phyloP scores from a whole-genome alignment of 129 eudicot species.

The Silybum marianum region DNA sequence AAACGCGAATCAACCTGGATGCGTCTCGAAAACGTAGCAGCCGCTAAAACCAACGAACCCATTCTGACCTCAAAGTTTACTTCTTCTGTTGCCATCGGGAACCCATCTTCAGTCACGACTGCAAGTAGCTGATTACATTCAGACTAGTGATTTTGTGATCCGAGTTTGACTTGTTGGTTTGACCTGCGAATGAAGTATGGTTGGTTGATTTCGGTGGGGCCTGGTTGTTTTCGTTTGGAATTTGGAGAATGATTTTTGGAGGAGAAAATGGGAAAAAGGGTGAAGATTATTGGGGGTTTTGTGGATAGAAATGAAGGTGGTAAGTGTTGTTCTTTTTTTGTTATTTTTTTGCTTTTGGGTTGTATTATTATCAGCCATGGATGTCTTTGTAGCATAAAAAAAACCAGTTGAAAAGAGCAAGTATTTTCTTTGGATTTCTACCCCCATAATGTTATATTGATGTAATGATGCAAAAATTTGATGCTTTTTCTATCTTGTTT shows the following conservation, averaged over 20 bases:
- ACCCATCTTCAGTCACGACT: constrained; percentile 16
- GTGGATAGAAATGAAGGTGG: constrained; percentile 41
- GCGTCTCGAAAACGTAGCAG: constrained; percentile 51
- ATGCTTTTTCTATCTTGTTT: constrained; percentile 1
- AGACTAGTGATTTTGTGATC: constrained; percentile 5
- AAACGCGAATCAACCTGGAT: constrained; percentile 54
- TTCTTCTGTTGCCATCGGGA: constrained; percentile 33
- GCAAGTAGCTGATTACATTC: constrained; percentile 33
- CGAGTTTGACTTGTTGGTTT: constrained; percentile 20
- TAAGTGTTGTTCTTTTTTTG: constrained; percentile 26
- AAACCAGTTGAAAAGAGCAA: constrained; percentile 49
- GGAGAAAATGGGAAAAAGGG: constrained; percentile 15
- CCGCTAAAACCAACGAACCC: constrained; percentile 38
- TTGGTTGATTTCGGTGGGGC: constrained; percentile 24
- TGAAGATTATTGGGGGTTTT: constrained; percentile 28
- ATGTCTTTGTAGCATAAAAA: constrained; percentile 45
- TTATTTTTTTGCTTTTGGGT: constrained; percentile 26
- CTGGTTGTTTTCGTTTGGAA: background rate
- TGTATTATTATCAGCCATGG: constrained; percentile 41
- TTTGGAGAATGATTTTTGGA: constrained; percentile 9
- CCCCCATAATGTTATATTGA: constrained; percentile 37
- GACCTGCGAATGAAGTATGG: constrained; percentile 16
- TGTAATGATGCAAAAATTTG: constrained; percentile 35
- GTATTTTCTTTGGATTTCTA: constrained; percentile 35
- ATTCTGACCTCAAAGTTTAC: constrained; percentile 45